phyloP scores from a whole-genome alignment of 331 rosid species.

The Malus hybrid region DNA sequence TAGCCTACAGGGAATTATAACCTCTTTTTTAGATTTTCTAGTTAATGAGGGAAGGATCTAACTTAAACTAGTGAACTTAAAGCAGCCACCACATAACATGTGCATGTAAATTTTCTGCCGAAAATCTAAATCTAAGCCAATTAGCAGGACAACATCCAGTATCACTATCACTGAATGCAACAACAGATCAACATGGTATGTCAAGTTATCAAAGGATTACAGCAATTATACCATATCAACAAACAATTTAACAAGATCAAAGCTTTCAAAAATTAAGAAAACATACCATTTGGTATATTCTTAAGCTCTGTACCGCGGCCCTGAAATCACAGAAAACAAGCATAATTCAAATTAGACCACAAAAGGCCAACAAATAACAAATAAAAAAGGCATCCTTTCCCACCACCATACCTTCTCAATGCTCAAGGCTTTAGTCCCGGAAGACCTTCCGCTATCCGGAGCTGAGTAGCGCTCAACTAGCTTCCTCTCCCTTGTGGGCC shows the following conservation, averaged over 20 bases:
- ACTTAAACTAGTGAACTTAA: not conserved
- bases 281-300: constrained; percentile 88
- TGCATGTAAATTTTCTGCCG: not conserved
- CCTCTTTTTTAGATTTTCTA: not conserved
- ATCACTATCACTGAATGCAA: not conserved
- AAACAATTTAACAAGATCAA: not conserved
- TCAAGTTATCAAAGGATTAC: not conserved
- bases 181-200: not conserved
- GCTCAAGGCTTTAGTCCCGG: constrained; percentile 39
- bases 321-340: constrained; percentile 35
- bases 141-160: not conserved
- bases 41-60: not conserved
- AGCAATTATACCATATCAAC: not conserved
- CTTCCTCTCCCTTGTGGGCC: constrained; percentile 92
- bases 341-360: not conserved
- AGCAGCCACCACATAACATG: not conserved
- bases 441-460: constrained; percentile 48
- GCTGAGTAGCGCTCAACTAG: constrained; percentile 73
- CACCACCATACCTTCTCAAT: constrained; percentile 68
- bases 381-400: not conserved
- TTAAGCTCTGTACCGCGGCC: constrained; percentile 80
- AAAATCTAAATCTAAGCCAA: not conserved
- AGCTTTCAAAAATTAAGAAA: not conserved
- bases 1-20: not conserved
- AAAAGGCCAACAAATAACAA: not conserved